These are phyloP conservation scores for Rhizoclosmatium sp. DNA, from an alignment of 192 early-diverging fungal species.

Conservation along the genomic window DNA sequence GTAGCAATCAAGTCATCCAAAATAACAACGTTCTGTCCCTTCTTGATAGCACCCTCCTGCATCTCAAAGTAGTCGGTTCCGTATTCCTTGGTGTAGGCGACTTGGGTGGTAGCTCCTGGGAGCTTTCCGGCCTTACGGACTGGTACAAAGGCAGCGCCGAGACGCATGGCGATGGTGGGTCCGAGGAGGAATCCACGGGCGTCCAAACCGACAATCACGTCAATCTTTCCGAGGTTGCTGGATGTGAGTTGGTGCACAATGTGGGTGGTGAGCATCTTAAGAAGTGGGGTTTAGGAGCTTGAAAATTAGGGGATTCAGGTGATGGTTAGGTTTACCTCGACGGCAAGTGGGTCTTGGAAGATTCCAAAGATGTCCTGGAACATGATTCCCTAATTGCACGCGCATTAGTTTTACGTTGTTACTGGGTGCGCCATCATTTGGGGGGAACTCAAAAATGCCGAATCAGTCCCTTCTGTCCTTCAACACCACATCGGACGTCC, in stretches of 20 bases:
- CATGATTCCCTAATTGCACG: conserved; percentile 77
- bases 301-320: background rate
- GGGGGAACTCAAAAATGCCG: background rate
- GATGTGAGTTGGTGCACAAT: conserved; percentile 81
- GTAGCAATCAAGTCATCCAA: conserved; percentile 95
- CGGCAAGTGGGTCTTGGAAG: conserved; percentile 93
- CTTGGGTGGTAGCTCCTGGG: conserved; percentile 76
- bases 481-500: no score
- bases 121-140: conserved; percentile 97
- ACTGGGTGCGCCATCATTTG: background rate
- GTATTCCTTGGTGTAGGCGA: conserved; percentile 93
- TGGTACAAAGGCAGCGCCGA: conserved; percentile 91
- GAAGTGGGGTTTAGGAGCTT: background rate
- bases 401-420: background rate
- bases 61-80: conserved; percentile 96
- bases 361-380: conserved; percentile 98
- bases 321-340: conserved; percentile 63
- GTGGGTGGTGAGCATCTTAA: conserved; percentile 77
- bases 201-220: conserved; percentile 94
- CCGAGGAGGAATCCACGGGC: conserved; percentile 97
- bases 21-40: conserved; percentile 86
- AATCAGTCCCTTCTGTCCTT: no score
- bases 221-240: conserved; percentile 70
- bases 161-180: conserved; percentile 85
- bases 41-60: conserved; percentile 77